phyloP scores from a whole-genome alignment of 768 basidiomycete species.

The Glaciozyma antarctica region DNA sequence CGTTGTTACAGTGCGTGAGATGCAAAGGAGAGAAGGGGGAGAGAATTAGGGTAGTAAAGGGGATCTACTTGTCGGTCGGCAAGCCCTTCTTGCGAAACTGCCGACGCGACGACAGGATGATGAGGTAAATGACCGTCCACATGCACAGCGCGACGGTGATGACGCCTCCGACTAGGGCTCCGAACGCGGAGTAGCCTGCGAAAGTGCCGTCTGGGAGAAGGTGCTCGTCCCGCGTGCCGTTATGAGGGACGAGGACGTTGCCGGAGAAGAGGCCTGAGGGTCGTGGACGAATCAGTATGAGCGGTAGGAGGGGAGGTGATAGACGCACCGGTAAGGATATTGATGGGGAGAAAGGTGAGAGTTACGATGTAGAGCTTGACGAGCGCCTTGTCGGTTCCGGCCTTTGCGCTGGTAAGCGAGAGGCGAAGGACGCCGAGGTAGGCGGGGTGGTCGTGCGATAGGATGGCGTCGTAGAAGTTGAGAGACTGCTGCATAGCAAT shows the following conservation, averaged over 20 bases:
- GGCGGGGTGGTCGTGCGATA: slow-evolving; percentile 76
- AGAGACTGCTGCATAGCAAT: slow-evolving; percentile 74
- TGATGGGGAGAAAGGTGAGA: slow-evolving; percentile 58
- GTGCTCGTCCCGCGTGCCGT: slow-evolving; percentile 37
- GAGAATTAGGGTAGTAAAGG: too few species aligned
- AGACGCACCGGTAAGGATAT: slow-evolving; percentile 44
- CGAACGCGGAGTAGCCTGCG: slow-evolving; percentile 9
- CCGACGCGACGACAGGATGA: slow-evolving; percentile 17
- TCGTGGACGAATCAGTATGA: slow-evolving; percentile 2
- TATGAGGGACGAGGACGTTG: slow-evolving; percentile 59
- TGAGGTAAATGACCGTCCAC: slow-evolving; percentile 17
- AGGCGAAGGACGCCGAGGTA: slow-evolving; percentile 70
- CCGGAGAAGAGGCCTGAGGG: slow-evolving; percentile 55
- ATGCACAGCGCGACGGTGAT: slow-evolving; percentile 6
- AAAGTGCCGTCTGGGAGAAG: slow-evolving; percentile 1
- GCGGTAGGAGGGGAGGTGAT: too few species aligned
- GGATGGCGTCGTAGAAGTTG: slow-evolving; percentile 73
- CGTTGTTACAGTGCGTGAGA: too few species aligned
- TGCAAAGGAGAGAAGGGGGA: too few species aligned
- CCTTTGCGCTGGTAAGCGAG: slow-evolving; percentile 52
- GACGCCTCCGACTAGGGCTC: slow-evolving; percentile 9
- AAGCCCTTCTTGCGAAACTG: slow-evolving; percentile 7
- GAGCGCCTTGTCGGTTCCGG: slow-evolving; percentile 57
- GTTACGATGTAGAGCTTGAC: slow-evolving; percentile 58
- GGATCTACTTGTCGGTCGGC: too few species aligned